Conservation (phyloP, 73 alveolate genomes). For the Uronychia setigera region DNA sequence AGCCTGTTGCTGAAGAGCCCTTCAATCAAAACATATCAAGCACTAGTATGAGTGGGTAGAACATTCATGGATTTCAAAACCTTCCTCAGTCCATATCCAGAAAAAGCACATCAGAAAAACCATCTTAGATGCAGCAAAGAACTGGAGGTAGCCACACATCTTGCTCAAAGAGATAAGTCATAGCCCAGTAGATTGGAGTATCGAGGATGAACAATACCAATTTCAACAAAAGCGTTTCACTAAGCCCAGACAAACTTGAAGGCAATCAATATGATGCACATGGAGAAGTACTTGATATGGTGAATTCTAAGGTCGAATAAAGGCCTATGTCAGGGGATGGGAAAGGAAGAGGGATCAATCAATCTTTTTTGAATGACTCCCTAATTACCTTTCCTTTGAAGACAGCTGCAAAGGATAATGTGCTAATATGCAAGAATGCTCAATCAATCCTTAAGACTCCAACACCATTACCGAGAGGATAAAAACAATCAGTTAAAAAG, state of each 20-base stretch:
- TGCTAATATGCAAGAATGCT: too few species aligned
- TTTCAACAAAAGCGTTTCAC: neutral
- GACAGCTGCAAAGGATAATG: too few species aligned
- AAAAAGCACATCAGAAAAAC: neutral
- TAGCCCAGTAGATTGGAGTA: neutral
- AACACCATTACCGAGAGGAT: neutral
- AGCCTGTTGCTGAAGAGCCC: slow-evolving; percentile 3
- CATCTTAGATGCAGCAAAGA: neutral
- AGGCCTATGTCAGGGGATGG: neutral
- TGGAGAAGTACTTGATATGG: too few species aligned
- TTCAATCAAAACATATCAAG: neutral
- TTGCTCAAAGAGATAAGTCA: neutral
- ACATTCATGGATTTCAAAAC: too few species aligned
- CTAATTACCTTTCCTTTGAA: neutral
- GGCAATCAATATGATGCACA: too few species aligned
- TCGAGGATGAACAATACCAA: neutral
- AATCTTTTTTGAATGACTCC: too few species aligned
- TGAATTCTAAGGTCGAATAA: neutral
- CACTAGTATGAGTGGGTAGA: neutral
- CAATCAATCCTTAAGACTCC: neutral
- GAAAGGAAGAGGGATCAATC: neutral
- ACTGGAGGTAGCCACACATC: neutral
- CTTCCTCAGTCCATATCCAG: too few species aligned
- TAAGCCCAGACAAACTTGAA: too few species aligned
- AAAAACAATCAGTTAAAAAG: neutral